Evolutionary conservation across 139 green algal species (phyloP).

Genomic region (Chlorella sp.): DNA sequence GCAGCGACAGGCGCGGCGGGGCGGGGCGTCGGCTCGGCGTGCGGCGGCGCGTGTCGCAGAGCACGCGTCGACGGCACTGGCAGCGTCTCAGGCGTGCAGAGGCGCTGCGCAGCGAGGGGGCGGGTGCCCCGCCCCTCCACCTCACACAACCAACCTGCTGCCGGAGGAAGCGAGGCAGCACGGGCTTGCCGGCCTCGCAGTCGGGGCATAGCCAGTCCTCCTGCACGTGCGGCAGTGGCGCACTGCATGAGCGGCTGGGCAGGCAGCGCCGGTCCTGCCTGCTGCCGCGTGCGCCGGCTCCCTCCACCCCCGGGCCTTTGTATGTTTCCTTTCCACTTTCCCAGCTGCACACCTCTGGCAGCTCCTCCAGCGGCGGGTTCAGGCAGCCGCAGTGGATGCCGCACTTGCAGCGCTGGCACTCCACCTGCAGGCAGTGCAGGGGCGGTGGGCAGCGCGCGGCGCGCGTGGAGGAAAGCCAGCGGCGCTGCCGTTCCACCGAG

Average conservation of each 20-base stretch:
- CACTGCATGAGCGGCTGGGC: slow-evolving; percentile 63
- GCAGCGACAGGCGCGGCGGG: no score
- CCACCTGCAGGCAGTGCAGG: slow-evolving; percentile 57
- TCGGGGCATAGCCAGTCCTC: slow-evolving; percentile 74
- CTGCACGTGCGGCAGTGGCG: slow-evolving; percentile 28
- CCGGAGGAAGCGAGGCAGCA: background rate
- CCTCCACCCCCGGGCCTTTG: background rate
- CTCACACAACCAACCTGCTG: background rate
- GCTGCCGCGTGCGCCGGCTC: background rate
- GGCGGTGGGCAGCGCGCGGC: background rate
- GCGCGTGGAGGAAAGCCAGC: background rate
- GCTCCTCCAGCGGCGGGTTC: slow-evolving; percentile 62
- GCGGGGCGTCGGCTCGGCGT: no score
- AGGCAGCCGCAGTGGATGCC: slow-evolving; percentile 90
- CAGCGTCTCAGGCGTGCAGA: no score
- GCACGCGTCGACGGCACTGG: no score
- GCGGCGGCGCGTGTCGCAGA: no score
- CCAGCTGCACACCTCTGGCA: slow-evolving; percentile 70
- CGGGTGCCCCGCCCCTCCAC: no score
- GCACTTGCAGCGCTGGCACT: slow-evolving; percentile 87
- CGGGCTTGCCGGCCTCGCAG: slow-evolving; percentile 42
- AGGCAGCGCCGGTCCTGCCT: slow-evolving; percentile 84
- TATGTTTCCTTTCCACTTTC: no score
- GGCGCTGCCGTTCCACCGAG: background rate
- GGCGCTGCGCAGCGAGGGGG: no score